These are phyloP conservation scores for Saccharata proteae DNA, from an alignment of 2,329 filamentous ascomycete genomes.

Conservation along the genomic window DNA sequence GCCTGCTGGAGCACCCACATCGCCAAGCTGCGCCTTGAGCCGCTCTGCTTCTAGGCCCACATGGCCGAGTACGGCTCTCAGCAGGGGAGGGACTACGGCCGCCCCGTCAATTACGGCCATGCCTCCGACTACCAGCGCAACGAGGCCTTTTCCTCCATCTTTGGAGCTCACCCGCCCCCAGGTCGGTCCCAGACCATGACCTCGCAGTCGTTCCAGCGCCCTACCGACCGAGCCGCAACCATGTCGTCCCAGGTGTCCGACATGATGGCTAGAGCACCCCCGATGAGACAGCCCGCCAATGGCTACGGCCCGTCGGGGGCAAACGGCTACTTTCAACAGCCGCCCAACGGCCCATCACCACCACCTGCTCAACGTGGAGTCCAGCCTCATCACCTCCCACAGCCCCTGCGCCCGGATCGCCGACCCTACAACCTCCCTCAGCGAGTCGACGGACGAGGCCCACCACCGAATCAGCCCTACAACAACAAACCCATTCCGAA, in stretches of 20 bases:
- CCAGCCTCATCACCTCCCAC: constrained; percentile 47
- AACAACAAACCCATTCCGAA: constrained; percentile 43
- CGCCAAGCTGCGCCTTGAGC: constrained; percentile 7
- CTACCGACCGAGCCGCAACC: constrained; percentile 63
- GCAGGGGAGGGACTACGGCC: constrained; percentile 46
- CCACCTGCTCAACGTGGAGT: constrained; percentile 25
- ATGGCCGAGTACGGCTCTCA: constrained; percentile 56
- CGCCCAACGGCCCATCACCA: constrained; percentile 20
- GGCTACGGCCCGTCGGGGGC: constrained; percentile 26
- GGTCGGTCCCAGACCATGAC: constrained; percentile 95
- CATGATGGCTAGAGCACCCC: constrained; percentile 52
- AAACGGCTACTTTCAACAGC: constrained; percentile 10
- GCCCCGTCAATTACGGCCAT: constrained; percentile 40
- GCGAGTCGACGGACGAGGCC: constrained; percentile 51
- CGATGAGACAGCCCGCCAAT: constrained; percentile 41
- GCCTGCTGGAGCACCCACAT: constrained; percentile 8
- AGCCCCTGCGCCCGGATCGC: constrained; percentile 50
- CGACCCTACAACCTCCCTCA: constrained; percentile 62
- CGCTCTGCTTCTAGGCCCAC: constrained; percentile 11
- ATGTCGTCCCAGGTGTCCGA: constrained; percentile 35
- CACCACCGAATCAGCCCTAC: constrained; percentile 34
- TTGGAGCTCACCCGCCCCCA: constrained; percentile 68
- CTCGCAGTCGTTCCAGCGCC: constrained; percentile 53
- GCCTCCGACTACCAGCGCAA: constrained; percentile 60
- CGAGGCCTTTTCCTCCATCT: constrained; percentile 92